Percentiles rank a stretch among this genome's conserved stretches.
Conservation (phyloP, 2,329 filamentous ascomycete genomes). For the Aureobasidium sp. region DNA sequence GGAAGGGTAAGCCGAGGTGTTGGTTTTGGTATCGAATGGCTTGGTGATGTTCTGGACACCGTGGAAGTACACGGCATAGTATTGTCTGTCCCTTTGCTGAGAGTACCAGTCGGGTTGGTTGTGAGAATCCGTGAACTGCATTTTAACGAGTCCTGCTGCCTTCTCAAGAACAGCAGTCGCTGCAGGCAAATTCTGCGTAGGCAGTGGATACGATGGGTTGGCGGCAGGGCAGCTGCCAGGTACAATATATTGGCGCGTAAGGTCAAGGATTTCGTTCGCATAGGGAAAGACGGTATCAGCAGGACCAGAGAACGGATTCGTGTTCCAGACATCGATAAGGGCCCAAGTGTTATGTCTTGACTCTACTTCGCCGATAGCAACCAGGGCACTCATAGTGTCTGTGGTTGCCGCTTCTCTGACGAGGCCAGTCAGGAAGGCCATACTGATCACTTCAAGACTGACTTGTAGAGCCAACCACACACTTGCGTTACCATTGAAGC, state of each 20-base stretch:
- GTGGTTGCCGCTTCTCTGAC: conserved; percentile 30
- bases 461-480: conserved; percentile 30
- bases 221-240: conserved; percentile 30
- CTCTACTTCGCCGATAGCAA: conserved; percentile 34
- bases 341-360: conserved; percentile 37
- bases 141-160: conserved; percentile 28
- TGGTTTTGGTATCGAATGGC: conserved; percentile 31
- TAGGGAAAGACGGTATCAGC: conserved; percentile 38
- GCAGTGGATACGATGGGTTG: conserved; percentile 35
- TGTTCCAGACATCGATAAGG: conserved; percentile 37
- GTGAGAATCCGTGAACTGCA: conserved; percentile 18
- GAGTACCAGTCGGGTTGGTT: conserved; percentile 14
- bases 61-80: conserved; percentile 39
- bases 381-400: conserved; percentile 32
- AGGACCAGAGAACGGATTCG: conserved; percentile 36
- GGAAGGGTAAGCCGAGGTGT: conserved; percentile 31
- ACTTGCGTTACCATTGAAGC: conserved; percentile 19
- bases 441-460: conserved; percentile 33
- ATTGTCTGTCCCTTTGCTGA: conserved; percentile 22
- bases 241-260: conserved; percentile 30
- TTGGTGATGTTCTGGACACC: conserved; percentile 32
- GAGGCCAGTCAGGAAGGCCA: conserved; percentile 36
- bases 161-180: conserved; percentile 26
- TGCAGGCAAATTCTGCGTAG: conserved; percentile 31
- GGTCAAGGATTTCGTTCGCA: conserved; percentile 37